phyloP scores from a whole-genome alignment of 108 stramenopile species.

The Discostella stelligeroides region DNA sequence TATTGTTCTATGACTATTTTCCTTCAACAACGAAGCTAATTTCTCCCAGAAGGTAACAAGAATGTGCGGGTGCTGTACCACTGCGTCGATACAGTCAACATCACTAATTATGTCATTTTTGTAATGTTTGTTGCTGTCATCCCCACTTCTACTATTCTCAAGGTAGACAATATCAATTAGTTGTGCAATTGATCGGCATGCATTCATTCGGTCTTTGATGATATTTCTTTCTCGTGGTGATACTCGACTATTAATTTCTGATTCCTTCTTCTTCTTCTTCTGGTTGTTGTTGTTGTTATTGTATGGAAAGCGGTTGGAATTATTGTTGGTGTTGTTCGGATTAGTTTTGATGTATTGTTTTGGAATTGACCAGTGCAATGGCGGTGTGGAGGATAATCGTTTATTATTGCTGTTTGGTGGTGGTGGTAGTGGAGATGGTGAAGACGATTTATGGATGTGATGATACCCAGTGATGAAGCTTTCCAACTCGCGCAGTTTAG shows the following conservation, averaged over 20 bases:
- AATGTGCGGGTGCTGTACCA: not conserved
- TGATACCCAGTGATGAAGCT: not conserved
- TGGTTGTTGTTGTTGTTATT: too few species aligned
- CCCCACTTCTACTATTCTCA: too few species aligned
- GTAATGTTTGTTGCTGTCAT: too few species aligned
- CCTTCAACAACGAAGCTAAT: not conserved
- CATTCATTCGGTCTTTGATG: not conserved
- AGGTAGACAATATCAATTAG: too few species aligned
- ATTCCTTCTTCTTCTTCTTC: too few species aligned
- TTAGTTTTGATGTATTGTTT: not conserved
- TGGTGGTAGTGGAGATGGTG: not conserved
- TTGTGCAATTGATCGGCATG: too few species aligned
- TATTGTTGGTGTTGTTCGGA: not conserved
- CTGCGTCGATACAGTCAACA: not conserved
- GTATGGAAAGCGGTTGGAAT: too few species aligned
- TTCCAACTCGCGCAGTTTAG: not conserved
- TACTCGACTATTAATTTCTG: too few species aligned
- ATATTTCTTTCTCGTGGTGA: not conserved
- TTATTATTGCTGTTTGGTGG: not conserved
- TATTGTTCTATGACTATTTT: not conserved
- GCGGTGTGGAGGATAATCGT: not conserved
- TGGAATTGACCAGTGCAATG: not conserved
- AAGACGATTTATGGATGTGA: not conserved
- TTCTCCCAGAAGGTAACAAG: not conserved
- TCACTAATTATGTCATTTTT: too few species aligned